Percentiles rank a stretch among this genome's conserved stretches.
Evolutionary conservation across 1,284 basidiomycete species (phyloP).

Genomic region (Ustanciosporium gigantosporum): DNA sequence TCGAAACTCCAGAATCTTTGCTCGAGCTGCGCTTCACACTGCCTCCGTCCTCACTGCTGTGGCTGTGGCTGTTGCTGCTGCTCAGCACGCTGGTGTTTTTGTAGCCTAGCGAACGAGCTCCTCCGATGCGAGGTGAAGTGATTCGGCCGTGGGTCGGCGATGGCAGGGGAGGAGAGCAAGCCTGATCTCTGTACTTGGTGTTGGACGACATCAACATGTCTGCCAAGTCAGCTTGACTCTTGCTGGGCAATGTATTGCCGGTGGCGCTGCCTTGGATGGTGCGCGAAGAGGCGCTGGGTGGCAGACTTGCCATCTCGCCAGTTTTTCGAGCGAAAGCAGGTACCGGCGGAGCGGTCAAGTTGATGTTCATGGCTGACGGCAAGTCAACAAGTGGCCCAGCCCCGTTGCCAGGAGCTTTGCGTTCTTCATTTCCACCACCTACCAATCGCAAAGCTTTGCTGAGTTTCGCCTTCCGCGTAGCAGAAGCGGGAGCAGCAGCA

Average conservation of each 20-base stretch:
- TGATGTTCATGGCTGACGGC: background rate
- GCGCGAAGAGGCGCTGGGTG: slow-evolving; percentile 11
- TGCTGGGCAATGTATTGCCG: background rate
- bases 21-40: background rate
- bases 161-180: slow-evolving; percentile 17
- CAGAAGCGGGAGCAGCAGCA: slow-evolving; percentile 29
- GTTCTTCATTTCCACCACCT: slow-evolving; percentile 6
- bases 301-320: slow-evolving; percentile 1
- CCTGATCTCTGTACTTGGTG: slow-evolving; percentile 20
- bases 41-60: slow-evolving; percentile 3
- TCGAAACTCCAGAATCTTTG: slow-evolving; percentile 1
- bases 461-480: slow-evolving; percentile 47
- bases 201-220: slow-evolving; percentile 19
- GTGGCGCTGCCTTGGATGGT: slow-evolving; percentile 4
- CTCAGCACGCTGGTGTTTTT: slow-evolving; percentile 18
- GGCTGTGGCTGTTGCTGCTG: slow-evolving; percentile 6
- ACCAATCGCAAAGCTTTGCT: slow-evolving; percentile 46
- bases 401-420: background rate
- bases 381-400: background rate
- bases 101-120: slow-evolving; percentile 18
- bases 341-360: background rate
- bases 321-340: background rate
- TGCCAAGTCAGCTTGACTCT: slow-evolving; percentile 12
- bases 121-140: slow-evolving; percentile 18
- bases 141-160: slow-evolving; percentile 8